A percentile compares a stretch with the other conserved stretches of the same genome.
Conservation (phyloP, 345 rosid genomes). For the Sapria himalayana region DNA sequence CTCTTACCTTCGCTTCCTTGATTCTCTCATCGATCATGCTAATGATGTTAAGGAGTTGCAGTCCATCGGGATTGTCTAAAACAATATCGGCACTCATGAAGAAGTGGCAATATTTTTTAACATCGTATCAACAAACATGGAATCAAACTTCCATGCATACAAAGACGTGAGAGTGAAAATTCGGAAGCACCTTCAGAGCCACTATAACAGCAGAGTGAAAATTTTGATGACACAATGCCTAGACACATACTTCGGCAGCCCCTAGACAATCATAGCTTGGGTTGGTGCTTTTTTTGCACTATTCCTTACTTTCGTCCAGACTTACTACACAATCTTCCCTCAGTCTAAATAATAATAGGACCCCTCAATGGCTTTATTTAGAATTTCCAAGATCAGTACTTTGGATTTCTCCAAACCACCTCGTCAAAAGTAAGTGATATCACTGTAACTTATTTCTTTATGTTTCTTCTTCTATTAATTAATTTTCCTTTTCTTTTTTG, state of each 20-base stretch:
- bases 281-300: conserved; percentile 3
- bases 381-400: too few relatives aligned
- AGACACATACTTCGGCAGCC: conserved; percentile 1
- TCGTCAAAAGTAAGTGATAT: too few relatives aligned
- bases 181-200: too few relatives aligned
- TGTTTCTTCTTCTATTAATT: too few relatives aligned
- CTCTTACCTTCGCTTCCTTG: conserved; percentile 9
- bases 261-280: conserved; percentile 7
- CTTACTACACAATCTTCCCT: too few relatives aligned
- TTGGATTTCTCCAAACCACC: too few relatives aligned
- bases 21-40: conserved; percentile 5
- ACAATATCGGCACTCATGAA: conserved; percentile 6
- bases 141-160: neutral
- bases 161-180: neutral
- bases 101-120: conserved; percentile 4
- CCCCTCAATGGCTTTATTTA: too few relatives aligned
- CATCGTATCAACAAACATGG: conserved; percentile 4
- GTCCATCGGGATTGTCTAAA: conserved; percentile 2
- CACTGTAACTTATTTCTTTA: too few relatives aligned
- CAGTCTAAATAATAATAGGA: too few relatives aligned
- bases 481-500: too few relatives aligned
- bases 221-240: conserved; percentile 3
- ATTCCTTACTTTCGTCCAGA: neutral
- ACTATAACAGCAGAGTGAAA: neutral
- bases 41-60: conserved; percentile 10